These are phyloP conservation scores for Cyberlindnera galapagoensis DNA, from an alignment of 805 yeast species.

Conservation along the genomic window DNA sequence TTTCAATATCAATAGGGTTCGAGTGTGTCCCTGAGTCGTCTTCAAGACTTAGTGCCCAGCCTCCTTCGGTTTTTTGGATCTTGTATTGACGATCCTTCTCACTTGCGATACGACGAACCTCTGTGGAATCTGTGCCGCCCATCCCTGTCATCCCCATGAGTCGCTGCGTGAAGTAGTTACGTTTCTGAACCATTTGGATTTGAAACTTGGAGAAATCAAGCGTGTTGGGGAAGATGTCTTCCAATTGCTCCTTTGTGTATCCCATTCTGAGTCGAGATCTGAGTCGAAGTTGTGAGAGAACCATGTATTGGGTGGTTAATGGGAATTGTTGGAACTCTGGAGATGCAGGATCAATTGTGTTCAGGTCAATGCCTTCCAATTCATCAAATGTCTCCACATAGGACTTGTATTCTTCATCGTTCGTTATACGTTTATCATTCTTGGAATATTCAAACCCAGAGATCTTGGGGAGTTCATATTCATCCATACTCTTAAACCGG, in stretches of 20 bases:
- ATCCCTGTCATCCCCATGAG: conserved; percentile 80
- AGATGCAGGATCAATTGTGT: conserved; percentile 78
- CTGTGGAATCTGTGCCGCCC: conserved; percentile 37
- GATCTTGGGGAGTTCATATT: conserved; percentile 76
- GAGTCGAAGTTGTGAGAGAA: conserved; percentile 72
- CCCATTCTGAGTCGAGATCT: conserved; percentile 94
- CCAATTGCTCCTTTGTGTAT: conserved; percentile 81
- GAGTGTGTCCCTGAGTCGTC: conserved; percentile 31
- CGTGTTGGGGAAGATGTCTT: conserved; percentile 72
- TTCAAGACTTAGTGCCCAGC: conserved; percentile 71
- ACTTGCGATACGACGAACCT: conserved; percentile 62
- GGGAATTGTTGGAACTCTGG: conserved; percentile 74
- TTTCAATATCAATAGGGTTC: conserved; percentile 44
- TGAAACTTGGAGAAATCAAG: conserved; percentile 92
- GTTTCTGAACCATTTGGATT: conserved; percentile 83
- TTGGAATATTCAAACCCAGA: conserved; percentile 45
- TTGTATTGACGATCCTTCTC: conserved; percentile 74
- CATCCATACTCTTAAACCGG: conserved; percentile 56
- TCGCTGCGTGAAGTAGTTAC: conserved; percentile 85
- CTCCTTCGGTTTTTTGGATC: conserved; percentile 68
- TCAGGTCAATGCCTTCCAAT: conserved; percentile 63
- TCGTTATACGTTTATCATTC: conserved; percentile 66
- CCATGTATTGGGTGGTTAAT: conserved; percentile 78
- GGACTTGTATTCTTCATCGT: conserved; percentile 64
- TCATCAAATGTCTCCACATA: conserved; percentile 50